Percentiles rank a stretch among this genome's conserved stretches.
Conservation (phyloP, 768 basidiomycete species). For the Lepiota subincarnata region DNA sequence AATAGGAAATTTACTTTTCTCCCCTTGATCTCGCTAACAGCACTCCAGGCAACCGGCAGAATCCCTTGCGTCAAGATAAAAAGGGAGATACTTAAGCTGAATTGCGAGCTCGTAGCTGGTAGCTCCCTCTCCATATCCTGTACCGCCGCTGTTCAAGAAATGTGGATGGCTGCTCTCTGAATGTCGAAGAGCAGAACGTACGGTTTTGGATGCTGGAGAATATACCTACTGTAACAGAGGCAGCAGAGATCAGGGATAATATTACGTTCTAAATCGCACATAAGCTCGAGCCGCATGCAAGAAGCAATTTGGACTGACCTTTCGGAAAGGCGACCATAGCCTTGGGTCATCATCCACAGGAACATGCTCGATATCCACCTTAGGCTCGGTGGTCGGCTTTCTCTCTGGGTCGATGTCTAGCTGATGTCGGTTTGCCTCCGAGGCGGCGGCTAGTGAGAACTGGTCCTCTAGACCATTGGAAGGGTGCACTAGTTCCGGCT, state of each 20-base stretch:
- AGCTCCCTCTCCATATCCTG: slow-evolving; percentile 54
- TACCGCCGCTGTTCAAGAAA: slow-evolving; percentile 49
- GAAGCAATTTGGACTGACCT: slow-evolving; percentile 32
- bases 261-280: slow-evolving; percentile 33
- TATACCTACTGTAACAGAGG: slow-evolving; percentile 55
- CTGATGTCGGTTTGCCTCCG: not conserved
- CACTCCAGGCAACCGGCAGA: slow-evolving; percentile 64
- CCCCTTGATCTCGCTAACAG: slow-evolving; percentile 71
- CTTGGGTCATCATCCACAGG: slow-evolving; percentile 54
- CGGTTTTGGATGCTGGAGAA: slow-evolving; percentile 62
- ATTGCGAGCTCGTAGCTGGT: slow-evolving; percentile 53
- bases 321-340: slow-evolving; percentile 45
- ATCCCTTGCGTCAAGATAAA: slow-evolving; percentile 72
- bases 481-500: too few species aligned
- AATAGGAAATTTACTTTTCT: slow-evolving; percentile 48
- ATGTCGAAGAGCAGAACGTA: slow-evolving; percentile 23
- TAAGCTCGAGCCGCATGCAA: not conserved
- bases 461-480: too few species aligned
- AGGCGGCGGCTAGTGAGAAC: too few species aligned
- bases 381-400: not conserved
- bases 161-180: not conserved
- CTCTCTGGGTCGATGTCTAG: not conserved
- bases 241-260: slow-evolving; percentile 44
- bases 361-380: slow-evolving; percentile 40
- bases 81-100: slow-evolving; percentile 63